These are phyloP conservation scores for Hydnomerulius pinastri DNA, from an alignment of 768 basidiomycete species.

Conservation along the genomic window DNA sequence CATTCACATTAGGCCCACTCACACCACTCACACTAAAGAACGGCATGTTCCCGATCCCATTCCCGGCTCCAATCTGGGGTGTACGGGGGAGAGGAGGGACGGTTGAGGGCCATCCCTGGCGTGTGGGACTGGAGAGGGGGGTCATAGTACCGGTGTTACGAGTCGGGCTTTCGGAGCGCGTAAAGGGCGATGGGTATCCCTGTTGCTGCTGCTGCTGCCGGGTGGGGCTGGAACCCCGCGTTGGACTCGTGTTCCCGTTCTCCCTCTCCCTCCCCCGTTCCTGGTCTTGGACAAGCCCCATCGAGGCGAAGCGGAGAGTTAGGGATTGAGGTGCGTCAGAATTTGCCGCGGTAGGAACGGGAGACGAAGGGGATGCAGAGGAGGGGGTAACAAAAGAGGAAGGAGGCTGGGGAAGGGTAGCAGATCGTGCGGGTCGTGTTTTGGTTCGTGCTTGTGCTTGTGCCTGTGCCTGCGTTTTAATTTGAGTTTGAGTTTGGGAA, in stretches of 20 bases:
- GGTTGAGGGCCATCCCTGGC: slow-evolving; percentile 21
- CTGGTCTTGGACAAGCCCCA: slow-evolving; percentile 24
- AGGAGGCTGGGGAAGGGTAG: slow-evolving; percentile 27
- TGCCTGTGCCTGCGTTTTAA: neutral
- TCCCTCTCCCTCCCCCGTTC: slow-evolving; percentile 14
- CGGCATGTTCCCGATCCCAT: slow-evolving; percentile 9
- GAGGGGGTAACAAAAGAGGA: neutral
- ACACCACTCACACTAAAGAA: slow-evolving; percentile 13
- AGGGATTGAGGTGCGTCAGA: slow-evolving; percentile 24
- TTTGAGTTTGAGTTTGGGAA: no score
- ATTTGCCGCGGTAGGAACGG: slow-evolving; percentile 4
- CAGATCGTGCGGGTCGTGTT: slow-evolving; percentile 15
- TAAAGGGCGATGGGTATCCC: no score
- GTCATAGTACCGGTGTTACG: slow-evolving; percentile 2
- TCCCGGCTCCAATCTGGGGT: no score
- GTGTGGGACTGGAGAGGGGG: slow-evolving; percentile 13
- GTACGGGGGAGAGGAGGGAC: slow-evolving; percentile 32
- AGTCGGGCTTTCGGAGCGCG: no score
- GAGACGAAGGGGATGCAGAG: slow-evolving; percentile 1
- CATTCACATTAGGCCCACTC: neutral
- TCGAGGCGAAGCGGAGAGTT: slow-evolving; percentile 35
- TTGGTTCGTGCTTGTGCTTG: slow-evolving; percentile 4
- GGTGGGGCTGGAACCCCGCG: slow-evolving; percentile 8
- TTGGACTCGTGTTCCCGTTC: neutral
- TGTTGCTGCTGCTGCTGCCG: slow-evolving; percentile 6